Evolutionary conservation across 805 yeast species (phyloP).

Genomic region (Clavispora fructus): DNA sequence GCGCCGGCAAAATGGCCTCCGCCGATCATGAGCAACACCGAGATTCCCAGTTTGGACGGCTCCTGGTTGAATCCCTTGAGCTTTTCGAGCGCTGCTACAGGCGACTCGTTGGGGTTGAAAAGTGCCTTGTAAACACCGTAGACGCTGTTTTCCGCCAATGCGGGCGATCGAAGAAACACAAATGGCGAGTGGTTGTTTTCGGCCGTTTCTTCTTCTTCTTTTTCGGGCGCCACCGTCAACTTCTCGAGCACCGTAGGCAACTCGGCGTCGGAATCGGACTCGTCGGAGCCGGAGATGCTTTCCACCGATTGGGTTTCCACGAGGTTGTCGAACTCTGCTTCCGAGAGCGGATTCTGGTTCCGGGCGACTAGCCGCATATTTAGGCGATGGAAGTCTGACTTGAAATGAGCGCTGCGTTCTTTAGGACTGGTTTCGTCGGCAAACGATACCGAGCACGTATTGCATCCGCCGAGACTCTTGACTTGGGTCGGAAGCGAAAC

Average conservation of each 20-base stretch:
- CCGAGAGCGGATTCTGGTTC: slow-evolving; percentile 44
- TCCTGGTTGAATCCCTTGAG: slow-evolving; percentile 6
- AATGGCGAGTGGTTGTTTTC: slow-evolving; percentile 63
- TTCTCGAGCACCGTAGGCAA: slow-evolving; percentile 19
- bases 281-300: slow-evolving; percentile 55
- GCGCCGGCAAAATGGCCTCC: slow-evolving; percentile 99
- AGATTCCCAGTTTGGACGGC: slow-evolving; percentile 32
- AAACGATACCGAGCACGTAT: slow-evolving; percentile 13
- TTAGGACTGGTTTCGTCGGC: slow-evolving; percentile 3
- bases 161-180: slow-evolving; percentile 49
- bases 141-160: slow-evolving; percentile 42
- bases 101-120: slow-evolving; percentile 39
- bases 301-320: slow-evolving; percentile 46
- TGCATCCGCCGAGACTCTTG: slow-evolving; percentile 10
- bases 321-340: slow-evolving; percentile 53
- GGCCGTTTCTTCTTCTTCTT: slow-evolving; percentile 25
- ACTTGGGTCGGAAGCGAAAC: slow-evolving; percentile 3
- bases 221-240: slow-evolving; percentile 15
- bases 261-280: slow-evolving; percentile 21
- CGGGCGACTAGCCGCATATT: slow-evolving; percentile 52
- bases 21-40: slow-evolving; percentile 89
- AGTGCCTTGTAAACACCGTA: slow-evolving; percentile 67
- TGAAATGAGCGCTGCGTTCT: slow-evolving; percentile 41
- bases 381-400: slow-evolving; percentile 52
- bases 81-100: slow-evolving; percentile 41